Base-by-base conservation (phyloP, 179 eudicot species). In the Sideroxylon spinosum region DNA sequence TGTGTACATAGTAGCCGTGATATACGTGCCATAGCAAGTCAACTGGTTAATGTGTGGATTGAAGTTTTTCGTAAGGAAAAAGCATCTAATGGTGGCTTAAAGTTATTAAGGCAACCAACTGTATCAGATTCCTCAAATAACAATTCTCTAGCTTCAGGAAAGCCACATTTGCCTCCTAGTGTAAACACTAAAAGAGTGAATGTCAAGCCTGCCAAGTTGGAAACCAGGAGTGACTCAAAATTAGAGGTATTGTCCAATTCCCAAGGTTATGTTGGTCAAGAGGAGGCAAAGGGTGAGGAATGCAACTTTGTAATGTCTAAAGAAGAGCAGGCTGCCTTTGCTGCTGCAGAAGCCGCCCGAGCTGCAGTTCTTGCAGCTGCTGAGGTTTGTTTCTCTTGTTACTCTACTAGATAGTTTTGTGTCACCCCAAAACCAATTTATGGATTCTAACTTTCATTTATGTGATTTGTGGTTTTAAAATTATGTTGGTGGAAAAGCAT, bases 1-100 rank as follows among this genome's bases (percentile, higher is more conserved):
- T 96, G 99, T 84, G 98, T 96, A 53, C 99, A 96, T 77, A 96
- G 97, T 61, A 96, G 99, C 82, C 98, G 99, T 82, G 99, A 96
- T 85, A 96, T 96, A 78, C 99, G 98, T 64, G 88, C 93, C 75
- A 89, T 96, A 74, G 99, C 99, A 52, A 92, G 97, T 82, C 99
- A 96, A 87, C 89, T 96, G 81, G 99, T 96, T 63, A 89, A 83
- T 74, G 86, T 96, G 83, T 96, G 99, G 99, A 84, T 96, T 83
- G 98, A 96, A 84, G 89, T 96, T 75, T 94, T 96, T 75, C 96
- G 98, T 52, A 94, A 92, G 86, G 98, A 96, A 84, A 96, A 94
- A 80, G 97, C 95, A 78, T 84, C 97, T 71, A 91, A 86, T 86
- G 89, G 91, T 32, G 90, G 96, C 50, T 84, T 86, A 68, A 93